Evolutionary conservation across 83 land plant species (phyloP).

Genomic region (Diphasiastrum complanatum): DNA sequence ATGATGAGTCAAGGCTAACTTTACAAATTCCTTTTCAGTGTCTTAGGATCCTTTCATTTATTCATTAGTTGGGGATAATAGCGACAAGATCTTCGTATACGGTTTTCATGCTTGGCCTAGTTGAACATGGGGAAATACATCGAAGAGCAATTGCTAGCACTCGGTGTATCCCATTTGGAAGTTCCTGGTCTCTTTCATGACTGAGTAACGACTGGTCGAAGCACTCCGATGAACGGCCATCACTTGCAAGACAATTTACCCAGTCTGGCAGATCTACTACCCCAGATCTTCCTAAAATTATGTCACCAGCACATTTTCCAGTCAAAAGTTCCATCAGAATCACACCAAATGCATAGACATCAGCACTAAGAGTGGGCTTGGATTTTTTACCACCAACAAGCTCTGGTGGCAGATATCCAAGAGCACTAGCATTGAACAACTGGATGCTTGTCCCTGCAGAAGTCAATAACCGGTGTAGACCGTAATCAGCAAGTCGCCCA

Average conservation of each 20-base stretch:
- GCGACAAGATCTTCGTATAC: slow-evolving; percentile 1
- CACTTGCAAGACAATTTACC: slow-evolving; percentile 7
- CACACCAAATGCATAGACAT: slow-evolving; percentile 12
- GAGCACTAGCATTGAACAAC: slow-evolving; percentile 8
- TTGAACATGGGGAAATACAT: background rate
- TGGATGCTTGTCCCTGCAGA: slow-evolving; percentile 8
- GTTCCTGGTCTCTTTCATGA: slow-evolving; percentile 1
- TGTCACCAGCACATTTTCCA: slow-evolving; percentile 11
- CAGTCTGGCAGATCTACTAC: slow-evolving; percentile 11
- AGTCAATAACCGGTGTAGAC: slow-evolving; percentile 9
- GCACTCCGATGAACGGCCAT: background rate
- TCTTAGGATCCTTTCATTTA: too few relatives aligned
- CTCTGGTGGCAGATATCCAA: slow-evolving; percentile 10
- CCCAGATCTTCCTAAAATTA: slow-evolving; percentile 10
- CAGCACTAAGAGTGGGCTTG: slow-evolving; percentile 9
- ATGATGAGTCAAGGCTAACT: too few relatives aligned
- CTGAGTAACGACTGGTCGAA: slow-evolving; percentile 1
- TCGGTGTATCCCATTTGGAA: background rate
- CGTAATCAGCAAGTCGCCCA: slow-evolving; percentile 7
- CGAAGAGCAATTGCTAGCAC: slow-evolving; percentile 5
- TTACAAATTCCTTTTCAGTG: too few relatives aligned
- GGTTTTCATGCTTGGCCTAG: slow-evolving; percentile 5
- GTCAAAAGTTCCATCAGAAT: slow-evolving; percentile 6
- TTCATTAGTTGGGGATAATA: background rate
- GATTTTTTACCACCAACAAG: slow-evolving; percentile 4